Base-by-base conservation (phyloP, 352 stramenopile species). In the Globisporangium iwayamae region DNA sequence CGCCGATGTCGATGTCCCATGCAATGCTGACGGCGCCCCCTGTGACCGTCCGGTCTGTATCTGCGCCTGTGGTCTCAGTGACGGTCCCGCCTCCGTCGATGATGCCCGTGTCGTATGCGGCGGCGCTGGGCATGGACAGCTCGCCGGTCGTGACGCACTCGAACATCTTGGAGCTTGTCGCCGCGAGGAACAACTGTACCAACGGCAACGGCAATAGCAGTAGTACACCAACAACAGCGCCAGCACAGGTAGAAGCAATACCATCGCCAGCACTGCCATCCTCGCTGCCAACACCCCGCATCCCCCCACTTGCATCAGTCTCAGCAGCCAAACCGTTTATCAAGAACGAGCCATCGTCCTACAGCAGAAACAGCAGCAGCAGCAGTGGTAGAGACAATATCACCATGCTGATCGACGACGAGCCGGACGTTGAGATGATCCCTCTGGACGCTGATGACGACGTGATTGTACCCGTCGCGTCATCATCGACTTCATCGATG, bases 321-420 rank as follows among this genome's bases (percentile, higher is more conserved):
- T 13, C 60, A 34, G 25, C 39, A 25, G n/a, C 60, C 3, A n/a
- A 32, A 18, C 11, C 51, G 10, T 60, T 58, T 52, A 36, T 62
- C 53, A 57, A 67, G 53, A 58, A 47, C 32, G 62, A 67, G 28
- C 62, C 53, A 10, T 20, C 14, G 7, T 48, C 30, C 2, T 32
- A n/a, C 62, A 75, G 47, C 34, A 66, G 32, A 36, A 36, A 36
- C 7, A 36, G 36, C 32, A 52, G 58, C 32, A 52, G 58, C 32
- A 52, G 58, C 1, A 62, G 25, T 28, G 25, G 25, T 28, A 28
- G 25, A 36, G 51, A 61, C 61, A 70, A 76, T n/a, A 46, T 63
- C 28, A 65, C 54, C 30, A 68, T 71, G 28, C 54, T 84, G 30
- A 74, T 84, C 39, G 66, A 73, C 18, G 80, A 80, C 54, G 70